Percentiles rank a stretch among this genome's conserved stretches.
These are phyloP conservation scores for Chaetomium fimeti DNA, from an alignment of 495 filamentous ascomycete genomes.

Conservation along the genomic window DNA sequence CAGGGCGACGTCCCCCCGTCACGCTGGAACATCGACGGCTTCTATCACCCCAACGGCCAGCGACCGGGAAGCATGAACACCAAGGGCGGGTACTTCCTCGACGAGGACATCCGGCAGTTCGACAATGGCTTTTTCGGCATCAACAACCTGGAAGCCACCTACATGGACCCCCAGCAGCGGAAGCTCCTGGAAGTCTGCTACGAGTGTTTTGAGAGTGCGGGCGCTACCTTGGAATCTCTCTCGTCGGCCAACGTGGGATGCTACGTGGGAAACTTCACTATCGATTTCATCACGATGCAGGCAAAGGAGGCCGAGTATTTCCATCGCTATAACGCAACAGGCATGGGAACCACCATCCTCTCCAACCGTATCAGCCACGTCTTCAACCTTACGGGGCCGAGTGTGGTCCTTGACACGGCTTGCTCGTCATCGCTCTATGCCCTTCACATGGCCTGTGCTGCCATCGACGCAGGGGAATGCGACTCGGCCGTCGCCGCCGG, in stretches of 20 bases:
- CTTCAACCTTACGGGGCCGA: too few species aligned
- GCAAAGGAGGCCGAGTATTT: constrained; percentile 12
- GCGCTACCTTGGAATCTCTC: constrained; percentile 41
- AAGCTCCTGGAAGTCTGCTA: constrained; percentile 72
- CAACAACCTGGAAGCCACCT: not conserved
- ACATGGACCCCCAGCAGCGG: constrained; percentile 69
- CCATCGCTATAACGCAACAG: too few species aligned
- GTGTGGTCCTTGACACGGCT: too few species aligned
- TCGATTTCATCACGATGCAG: constrained; percentile 34
- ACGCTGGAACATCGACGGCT: constrained; percentile 5
- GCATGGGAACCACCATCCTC: too few species aligned
- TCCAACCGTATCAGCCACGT: too few species aligned
- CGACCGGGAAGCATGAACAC: not conserved
- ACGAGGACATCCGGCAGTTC: not conserved
- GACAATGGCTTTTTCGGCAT: constrained; percentile 3
- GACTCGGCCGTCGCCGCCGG: too few species aligned
- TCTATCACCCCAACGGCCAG: constrained; percentile 1
- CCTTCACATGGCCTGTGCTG: too few species aligned
- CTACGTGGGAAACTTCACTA: constrained; percentile 42
- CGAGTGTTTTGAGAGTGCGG: constrained; percentile 76
- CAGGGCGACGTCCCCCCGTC: not conserved
- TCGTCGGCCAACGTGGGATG: constrained; percentile 12
- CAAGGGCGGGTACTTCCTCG: not conserved
- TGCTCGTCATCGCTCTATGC: too few species aligned
- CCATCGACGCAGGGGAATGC: too few species aligned